Base-by-base conservation (phyloP, 306 rosid genomes). In the Spatholobus suberectus region DNA sequence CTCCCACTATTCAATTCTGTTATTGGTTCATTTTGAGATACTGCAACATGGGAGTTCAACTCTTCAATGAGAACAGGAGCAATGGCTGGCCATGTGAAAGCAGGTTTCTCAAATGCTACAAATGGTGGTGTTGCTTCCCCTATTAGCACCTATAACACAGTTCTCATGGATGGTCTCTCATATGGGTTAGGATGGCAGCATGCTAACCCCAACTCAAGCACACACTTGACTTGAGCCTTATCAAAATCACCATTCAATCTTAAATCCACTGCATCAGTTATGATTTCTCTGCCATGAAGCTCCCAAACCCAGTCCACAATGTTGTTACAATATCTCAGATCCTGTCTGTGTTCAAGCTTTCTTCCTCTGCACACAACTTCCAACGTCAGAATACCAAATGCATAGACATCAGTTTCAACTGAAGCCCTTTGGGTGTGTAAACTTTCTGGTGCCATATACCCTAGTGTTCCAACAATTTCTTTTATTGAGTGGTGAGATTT, bases 181-280 rank as follows among this genome's bases (percentile, higher is more conserved):
- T 46, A 71, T 15, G 76, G 59, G 7, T 46, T 70, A 15, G 76
- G 59, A 24, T 70, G 58, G 24, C 58, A 70, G 1, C 41, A 70
- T 6, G 41, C 76, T 70, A 70, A 46, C 38, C 76, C 76, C 23
- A 70, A 70, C 76, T 70, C 59, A 70, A 70, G 59, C 59, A 70
- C 41, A 26, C 76, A 70, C 59, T 17, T 70, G 4, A 41, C 26
- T 46, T 44, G 24, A 44, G 10, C 76, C 76, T 70, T 8, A 26
- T 71, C 41, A 71, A 71, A 71, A 14, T 71, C 59, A 71, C 41
- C 61, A 26, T 46, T 71, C 23, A 46, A 9, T 8, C 76, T 71
- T 9, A 15, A 71, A 71, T 71, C 76, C 0, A 46, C 61, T 15
- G 26, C 41, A 26, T 0, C 61, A 27, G 26, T 71, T 44, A 71